Percentiles rank a stretch among this genome's conserved stretches.
phyloP scores from a whole-genome alignment of 257 asterid species.

The Coffea canephora region DNA sequence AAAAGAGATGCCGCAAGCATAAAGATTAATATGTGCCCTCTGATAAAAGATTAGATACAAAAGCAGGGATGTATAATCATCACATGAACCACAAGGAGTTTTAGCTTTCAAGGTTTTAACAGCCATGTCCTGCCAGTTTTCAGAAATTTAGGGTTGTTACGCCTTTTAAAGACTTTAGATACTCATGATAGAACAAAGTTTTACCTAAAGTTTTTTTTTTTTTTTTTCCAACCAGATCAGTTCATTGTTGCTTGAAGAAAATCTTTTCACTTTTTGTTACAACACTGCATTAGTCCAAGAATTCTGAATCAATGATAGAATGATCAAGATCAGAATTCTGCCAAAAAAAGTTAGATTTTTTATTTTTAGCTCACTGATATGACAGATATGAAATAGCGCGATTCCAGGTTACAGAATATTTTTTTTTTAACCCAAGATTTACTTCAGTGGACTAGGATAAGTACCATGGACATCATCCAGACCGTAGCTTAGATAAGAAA shows the following conservation, averaged over 20 bases:
- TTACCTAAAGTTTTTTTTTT: background rate
- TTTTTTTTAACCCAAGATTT: background rate
- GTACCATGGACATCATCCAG: background rate
- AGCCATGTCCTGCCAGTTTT: background rate
- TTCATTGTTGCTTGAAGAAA: background rate
- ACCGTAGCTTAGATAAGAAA: background rate
- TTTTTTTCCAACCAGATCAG: background rate
- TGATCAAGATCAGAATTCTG: background rate
- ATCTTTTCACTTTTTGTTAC: background rate
- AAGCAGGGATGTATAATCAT: background rate
- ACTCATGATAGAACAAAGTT: background rate
- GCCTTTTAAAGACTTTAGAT: background rate
- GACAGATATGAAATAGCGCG: background rate
- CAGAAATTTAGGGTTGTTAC: background rate
- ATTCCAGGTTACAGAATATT: background rate
- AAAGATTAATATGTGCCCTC: background rate
- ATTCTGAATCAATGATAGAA: background rate
- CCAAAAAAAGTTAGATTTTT: background rate
- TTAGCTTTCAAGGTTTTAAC: background rate
- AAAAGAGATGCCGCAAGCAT: background rate
- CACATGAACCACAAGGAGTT: background rate
- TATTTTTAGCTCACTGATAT: background rate
- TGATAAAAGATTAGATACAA: background rate
- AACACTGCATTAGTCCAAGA: background rate
- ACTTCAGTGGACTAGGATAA: background rate